These are phyloP conservation scores for Begonia loranthoides DNA, from an alignment of 306 rosid species.

Conservation along the genomic window DNA sequence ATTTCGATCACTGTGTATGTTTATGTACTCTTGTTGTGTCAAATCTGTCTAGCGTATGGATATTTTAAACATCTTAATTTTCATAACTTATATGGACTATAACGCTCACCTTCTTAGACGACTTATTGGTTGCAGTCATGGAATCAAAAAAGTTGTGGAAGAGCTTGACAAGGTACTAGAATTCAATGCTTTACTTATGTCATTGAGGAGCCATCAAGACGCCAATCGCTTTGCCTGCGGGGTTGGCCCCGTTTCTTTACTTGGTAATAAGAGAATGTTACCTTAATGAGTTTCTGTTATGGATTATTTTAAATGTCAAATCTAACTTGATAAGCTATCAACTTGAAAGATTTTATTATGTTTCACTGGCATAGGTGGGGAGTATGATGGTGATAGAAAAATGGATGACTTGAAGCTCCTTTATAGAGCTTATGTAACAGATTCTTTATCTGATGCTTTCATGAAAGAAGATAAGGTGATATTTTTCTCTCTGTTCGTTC, in stretches of 20 bases:
- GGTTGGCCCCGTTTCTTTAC: slow-evolving; percentile 71
- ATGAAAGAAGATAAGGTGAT: slow-evolving; percentile 43
- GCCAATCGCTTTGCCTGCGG: slow-evolving; percentile 70
- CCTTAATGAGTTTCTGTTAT: too few relatives aligned
- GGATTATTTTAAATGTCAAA: background rate
- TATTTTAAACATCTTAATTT: too few relatives aligned
- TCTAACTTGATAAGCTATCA: slow-evolving; percentile 8
- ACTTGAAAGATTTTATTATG: slow-evolving; percentile 10
- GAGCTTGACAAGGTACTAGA: slow-evolving; percentile 58
- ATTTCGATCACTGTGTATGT: too few relatives aligned
- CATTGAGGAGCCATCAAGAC: slow-evolving; percentile 66
- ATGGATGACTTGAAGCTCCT: slow-evolving; percentile 88
- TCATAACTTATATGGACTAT: too few relatives aligned
- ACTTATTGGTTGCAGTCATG: slow-evolving; percentile 43
- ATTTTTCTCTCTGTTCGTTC: background rate
- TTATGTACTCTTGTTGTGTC: too few relatives aligned
- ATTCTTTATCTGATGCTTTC: slow-evolving; percentile 36
- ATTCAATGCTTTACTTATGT: slow-evolving; percentile 57
- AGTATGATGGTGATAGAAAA: slow-evolving; percentile 52
- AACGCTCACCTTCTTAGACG: slow-evolving; percentile 17
- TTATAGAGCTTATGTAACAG: slow-evolving; percentile 39
- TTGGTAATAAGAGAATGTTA: slow-evolving; percentile 26
- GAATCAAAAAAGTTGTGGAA: slow-evolving; percentile 42
- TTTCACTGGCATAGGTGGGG: slow-evolving; percentile 55
- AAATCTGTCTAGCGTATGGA: too few relatives aligned